These are phyloP conservation scores for Asterella californica DNA, from an alignment of 225 moss, liverwort and hornwort species.

Conservation along the genomic window DNA sequence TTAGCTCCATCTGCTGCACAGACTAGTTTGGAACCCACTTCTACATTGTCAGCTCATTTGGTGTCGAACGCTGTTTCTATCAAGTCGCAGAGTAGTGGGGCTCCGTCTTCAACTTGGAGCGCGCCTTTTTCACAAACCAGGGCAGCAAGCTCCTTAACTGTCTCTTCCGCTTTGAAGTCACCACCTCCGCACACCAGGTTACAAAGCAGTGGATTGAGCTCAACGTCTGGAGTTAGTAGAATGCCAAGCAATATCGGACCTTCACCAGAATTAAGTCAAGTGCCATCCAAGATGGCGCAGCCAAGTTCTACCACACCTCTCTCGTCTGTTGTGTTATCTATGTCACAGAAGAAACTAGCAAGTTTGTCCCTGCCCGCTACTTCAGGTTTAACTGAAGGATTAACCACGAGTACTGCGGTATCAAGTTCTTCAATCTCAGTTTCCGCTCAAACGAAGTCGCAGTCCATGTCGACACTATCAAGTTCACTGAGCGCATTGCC, in stretches of 20 bases:
- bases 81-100: slow-evolving; percentile 12
- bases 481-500: neutral
- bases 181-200: slow-evolving; percentile 2
- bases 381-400: slow-evolving; percentile 12
- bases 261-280: neutral
- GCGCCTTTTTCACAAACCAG: slow-evolving; percentile 10
- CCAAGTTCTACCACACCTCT: neutral
- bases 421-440: slow-evolving; percentile 16
- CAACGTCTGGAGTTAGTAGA: neutral
- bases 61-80: slow-evolving; percentile 16
- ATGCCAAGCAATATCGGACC: neutral
- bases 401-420: slow-evolving; percentile 2
- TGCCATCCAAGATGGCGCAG: neutral
- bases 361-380: slow-evolving; percentile 7
- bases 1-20: slow-evolving; percentile 20
- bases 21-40: slow-evolving; percentile 5
- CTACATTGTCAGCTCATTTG: slow-evolving; percentile 1
- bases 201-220: slow-evolving; percentile 8
- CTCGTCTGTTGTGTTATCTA: neutral
- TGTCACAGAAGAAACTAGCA: neutral
- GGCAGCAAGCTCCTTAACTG: neutral
- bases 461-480: slow-evolving; percentile 1
- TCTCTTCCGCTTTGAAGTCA: slow-evolving; percentile 20
- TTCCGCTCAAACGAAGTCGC: neutral
- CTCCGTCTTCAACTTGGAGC: slow-evolving; percentile 3